Base-by-base conservation (phyloP, 2,329 filamentous ascomycete species). In the Aspergillus quadricinctus region DNA sequence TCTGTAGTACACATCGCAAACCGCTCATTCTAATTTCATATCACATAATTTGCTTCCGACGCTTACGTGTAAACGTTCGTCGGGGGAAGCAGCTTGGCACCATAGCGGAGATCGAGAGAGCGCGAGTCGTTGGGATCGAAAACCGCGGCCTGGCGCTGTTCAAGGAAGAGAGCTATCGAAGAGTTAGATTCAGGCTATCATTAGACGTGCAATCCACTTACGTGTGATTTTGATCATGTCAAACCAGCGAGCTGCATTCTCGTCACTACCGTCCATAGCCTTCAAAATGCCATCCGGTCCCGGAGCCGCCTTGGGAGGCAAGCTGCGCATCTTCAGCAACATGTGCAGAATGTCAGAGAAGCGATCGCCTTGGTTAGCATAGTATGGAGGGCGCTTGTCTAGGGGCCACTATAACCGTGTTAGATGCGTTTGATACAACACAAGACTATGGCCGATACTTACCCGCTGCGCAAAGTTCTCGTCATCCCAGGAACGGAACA, bases 331-430 rank as follows among this genome's bases (percentile, higher is more conserved):
- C 60, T 80, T 80, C 49, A 86, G 72, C 31, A 86, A 70, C 75
- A 83, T 83, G 55, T 80, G 77, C 3, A 86, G 69, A 31, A 85
- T 79, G 52, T 83, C 79, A 21, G 81, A 77, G 59, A 86, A 84
- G n/a, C 77, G 77, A 53, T 83, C 80, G 43, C 81, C 83, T 69
- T 85, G 82, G 48, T 75, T 76, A 49, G 77, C 81, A 61, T 83
- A 82, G 48, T 78, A 75, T 0, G 74, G 71, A 1, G 83, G 80
- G 4, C 76, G 73, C 57, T 77, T 78, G 58, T 83, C 78, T 10
- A 85, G 73, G 2, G 82, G 81, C 82, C 82, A 85, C 69, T 77
- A 46, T 7, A 57, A 49, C 51, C 29, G 53, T 11, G 56, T 56
- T 52, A 55, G 56, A 46, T 46, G 53, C 9, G 56, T 56, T 52